Evolutionary conservation across 345 rosid genomes (phyloP), one percentile per base, ranked within the genome.

Genomic region (Murraya paniculata): DNA sequence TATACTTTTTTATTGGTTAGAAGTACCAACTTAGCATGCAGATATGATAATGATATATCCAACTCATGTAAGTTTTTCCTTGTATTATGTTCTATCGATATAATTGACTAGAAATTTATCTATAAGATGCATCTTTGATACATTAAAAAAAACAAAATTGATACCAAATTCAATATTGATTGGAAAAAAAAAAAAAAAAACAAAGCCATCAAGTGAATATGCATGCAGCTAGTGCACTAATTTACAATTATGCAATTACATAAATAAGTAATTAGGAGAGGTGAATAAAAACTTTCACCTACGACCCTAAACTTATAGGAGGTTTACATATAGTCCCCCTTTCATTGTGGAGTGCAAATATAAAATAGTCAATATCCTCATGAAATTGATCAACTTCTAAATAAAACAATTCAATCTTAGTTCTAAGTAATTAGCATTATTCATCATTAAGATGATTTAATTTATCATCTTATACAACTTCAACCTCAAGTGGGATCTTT

Each of bases 231-330:
- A 25, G 25, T 59, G 57, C 58, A 72, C 3, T 36, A 38, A 62
- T 48, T 74, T 77, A 83, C 77, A 80, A 68, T 77, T 77, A 74
- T 59, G 81, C 27, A 71, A 58, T 28, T 58, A 55, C 39, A 69
- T 35, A 25, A 24, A 72, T 31, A 31, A 58, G 13, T 9, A 7
- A 27, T 38, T 71, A 72, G 53, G 9, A 59, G 62, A 72, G 81
- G 86, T 81, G 86, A 81, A 72, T 56, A 39, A 72, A 84, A 60
- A 81, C 66, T 70, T 78, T 62, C 76, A 71, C 80, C 84, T 24
- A 1, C 2, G 60, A 55, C 64, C 30, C 45, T 55, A 72, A 56
- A 30, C 25, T 8, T n/a, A n/a, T 22, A 22, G 57, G 77, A 73
- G 77, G 25, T 25, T 59, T 11, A 71, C 76, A 25, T 9, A 71